phyloP scores from a whole-genome alignment of 1,284 basidiomycete genomes.

The Naganishia albida region DNA sequence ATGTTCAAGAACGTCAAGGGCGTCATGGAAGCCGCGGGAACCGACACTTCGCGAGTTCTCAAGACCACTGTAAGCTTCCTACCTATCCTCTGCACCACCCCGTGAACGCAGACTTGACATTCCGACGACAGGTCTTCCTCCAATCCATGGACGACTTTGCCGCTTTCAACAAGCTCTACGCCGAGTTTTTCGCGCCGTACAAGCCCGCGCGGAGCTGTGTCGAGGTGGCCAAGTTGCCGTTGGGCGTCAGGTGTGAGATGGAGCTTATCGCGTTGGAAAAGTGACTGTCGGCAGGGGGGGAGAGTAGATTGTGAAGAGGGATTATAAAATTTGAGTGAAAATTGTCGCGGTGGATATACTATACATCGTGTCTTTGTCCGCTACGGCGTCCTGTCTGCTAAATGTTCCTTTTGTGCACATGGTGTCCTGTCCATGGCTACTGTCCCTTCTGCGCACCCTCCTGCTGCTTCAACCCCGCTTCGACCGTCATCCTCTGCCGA shows the following conservation, averaged over 20 bases:
- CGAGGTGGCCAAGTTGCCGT: constrained; percentile 74
- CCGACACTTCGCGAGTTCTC: constrained; percentile 72
- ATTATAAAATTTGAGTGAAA: not conserved
- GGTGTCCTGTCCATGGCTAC: not conserved
- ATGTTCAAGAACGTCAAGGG: constrained; percentile 82
- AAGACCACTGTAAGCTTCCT: constrained; percentile 72
- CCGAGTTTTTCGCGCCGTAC: constrained; percentile 79
- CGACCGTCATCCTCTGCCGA: constrained; percentile 50
- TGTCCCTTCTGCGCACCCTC: constrained; percentile 33
- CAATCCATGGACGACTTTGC: constrained; percentile 90
- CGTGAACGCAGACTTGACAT: constrained; percentile 36
- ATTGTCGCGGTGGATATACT: too few species aligned
- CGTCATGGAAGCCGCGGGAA: constrained; percentile 79
- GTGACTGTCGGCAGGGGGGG: constrained; percentile 28
- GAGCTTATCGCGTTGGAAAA: constrained; percentile 59
- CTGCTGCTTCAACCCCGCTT: constrained; percentile 45
- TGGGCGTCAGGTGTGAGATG: constrained; percentile 84
- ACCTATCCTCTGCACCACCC: not conserved
- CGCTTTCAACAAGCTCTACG: constrained; percentile 73
- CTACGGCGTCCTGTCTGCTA: too few species aligned
- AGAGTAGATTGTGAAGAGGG: not conserved
- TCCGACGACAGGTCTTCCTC: constrained; percentile 71
- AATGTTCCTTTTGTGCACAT: too few species aligned
- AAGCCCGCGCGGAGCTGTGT: constrained; percentile 91
- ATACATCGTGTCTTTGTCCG: too few species aligned